These are phyloP conservation scores for Phytophthora tentaculata DNA, from an alignment of 352 stramenopile species.

Conservation along the genomic window DNA sequence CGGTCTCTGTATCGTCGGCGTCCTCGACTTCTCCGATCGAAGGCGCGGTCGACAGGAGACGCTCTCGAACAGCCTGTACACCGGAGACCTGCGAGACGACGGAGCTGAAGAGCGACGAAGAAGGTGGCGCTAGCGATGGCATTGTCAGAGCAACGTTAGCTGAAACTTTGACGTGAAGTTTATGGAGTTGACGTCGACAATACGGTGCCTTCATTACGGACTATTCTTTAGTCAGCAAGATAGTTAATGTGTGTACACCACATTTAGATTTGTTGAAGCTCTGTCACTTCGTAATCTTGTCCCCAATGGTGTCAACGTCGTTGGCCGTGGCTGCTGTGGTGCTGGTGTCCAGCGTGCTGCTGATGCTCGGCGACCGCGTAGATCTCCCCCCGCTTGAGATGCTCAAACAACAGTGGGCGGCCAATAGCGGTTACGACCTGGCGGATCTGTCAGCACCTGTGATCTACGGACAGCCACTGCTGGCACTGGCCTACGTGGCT, in stretches of 20 bases:
- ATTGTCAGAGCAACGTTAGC: conserved; percentile 19
- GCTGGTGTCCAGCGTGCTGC: conserved; percentile 49
- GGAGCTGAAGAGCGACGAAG: conserved; percentile 44
- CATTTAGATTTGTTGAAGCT: conserved; percentile 5
- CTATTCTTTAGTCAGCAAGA: neutral
- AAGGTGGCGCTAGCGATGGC: conserved; percentile 48
- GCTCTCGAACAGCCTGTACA: conserved; percentile 49
- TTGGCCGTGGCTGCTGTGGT: conserved; percentile 45
- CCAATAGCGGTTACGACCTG: conserved; percentile 58
- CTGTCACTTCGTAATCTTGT: conserved; percentile 3
- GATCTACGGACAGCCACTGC: conserved; percentile 56
- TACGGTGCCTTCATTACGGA: neutral
- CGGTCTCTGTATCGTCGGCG: conserved; percentile 49
- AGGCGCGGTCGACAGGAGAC: conserved; percentile 45
- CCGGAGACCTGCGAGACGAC: conserved; percentile 51
- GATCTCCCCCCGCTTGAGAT: conserved; percentile 40
- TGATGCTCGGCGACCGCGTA: conserved; percentile 61
- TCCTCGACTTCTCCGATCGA: conserved; percentile 34
- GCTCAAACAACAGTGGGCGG: conserved; percentile 44
- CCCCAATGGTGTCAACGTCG: conserved; percentile 44
- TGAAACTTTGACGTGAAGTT: conserved; percentile 2
- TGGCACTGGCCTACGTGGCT: conserved; percentile 50
- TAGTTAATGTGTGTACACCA: neutral
- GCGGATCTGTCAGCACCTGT: conserved; percentile 50
- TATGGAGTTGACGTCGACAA: neutral